Conservation (phyloP, 1,284 basidiomycete species). For the Baeospora myosura region DNA sequence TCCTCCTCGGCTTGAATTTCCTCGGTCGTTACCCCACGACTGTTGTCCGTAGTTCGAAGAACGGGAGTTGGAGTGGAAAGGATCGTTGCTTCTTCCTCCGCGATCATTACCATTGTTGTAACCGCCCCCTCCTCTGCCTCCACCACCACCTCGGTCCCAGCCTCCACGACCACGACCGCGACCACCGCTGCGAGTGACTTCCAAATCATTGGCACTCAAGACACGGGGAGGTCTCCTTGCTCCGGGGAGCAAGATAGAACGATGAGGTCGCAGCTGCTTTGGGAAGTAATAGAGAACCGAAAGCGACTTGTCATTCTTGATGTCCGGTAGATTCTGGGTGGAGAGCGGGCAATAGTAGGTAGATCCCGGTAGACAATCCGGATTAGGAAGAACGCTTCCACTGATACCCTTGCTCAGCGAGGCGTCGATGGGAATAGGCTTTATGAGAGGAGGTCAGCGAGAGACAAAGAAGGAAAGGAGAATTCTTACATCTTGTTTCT, state of each 20-base stretch:
- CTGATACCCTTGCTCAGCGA: slow-evolving; percentile 72
- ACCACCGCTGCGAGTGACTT: slow-evolving; percentile 44
- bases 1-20: slow-evolving; percentile 18
- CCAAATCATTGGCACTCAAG: slow-evolving; percentile 71
- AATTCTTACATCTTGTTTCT: slow-evolving; percentile 64
- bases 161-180: slow-evolving; percentile 45
- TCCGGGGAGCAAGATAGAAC: slow-evolving; percentile 77
- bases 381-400: slow-evolving; percentile 78
- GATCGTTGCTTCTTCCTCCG: slow-evolving; percentile 29
- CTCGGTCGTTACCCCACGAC: slow-evolving; percentile 21
- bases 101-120: slow-evolving; percentile 19
- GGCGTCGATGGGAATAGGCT: slow-evolving; percentile 67
- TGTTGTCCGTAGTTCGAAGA: slow-evolving; percentile 23
- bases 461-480: slow-evolving; percentile 4
- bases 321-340: slow-evolving; percentile 61
- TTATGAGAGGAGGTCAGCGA: slow-evolving; percentile 12
- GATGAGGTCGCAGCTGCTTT: slow-evolving; percentile 78
- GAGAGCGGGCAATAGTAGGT: slow-evolving; percentile 77
- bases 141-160: slow-evolving; percentile 25
- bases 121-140: slow-evolving; percentile 18
- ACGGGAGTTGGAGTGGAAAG: slow-evolving; percentile 31
- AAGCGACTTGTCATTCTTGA: slow-evolving; percentile 81
- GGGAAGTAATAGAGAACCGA: slow-evolving; percentile 90
- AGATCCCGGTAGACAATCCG: slow-evolving; percentile 86
- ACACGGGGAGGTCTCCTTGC: slow-evolving; percentile 54